A percentile compares a stretch with the other conserved stretches of the same genome.
phyloP scores from a whole-genome alignment of 495 filamentous ascomycete species.

The Friedmanniomyces simplex region DNA sequence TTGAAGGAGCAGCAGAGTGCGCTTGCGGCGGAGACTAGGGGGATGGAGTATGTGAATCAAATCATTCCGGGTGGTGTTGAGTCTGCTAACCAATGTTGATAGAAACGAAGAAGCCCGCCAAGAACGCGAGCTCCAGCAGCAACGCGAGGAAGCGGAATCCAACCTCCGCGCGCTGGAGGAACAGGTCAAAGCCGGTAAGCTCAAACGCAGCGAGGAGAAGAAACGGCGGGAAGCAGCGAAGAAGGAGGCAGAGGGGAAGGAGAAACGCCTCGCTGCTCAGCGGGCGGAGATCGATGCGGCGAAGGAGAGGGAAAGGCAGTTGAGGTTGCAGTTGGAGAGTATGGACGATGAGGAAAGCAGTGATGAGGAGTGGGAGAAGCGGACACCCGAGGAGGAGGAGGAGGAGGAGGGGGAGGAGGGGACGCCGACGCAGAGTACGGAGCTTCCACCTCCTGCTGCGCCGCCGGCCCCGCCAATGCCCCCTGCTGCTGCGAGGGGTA shows the following conservation, averaged over 20 bases:
- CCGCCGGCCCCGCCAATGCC: conserved; percentile 28
- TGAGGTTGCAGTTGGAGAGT: conserved; percentile 76
- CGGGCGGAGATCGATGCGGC: conserved; percentile 88
- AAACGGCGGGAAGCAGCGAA: conserved; percentile 77
- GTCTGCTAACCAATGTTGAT: conserved; percentile 22
- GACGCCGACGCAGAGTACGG: conserved; percentile 51
- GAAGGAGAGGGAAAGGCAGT: conserved; percentile 73
- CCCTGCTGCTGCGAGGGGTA: conserved; percentile 23
- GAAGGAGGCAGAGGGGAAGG: conserved; percentile 79
- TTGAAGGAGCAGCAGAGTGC: conserved; percentile 64
- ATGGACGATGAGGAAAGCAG: conserved; percentile 76
- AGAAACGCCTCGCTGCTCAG: conserved; percentile 71
- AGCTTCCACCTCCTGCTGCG: conserved; percentile 4
- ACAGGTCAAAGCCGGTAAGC: conserved; percentile 83
- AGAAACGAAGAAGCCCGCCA: conserved; percentile 68
- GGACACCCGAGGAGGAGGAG: conserved; percentile 56
- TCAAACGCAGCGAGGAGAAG: conserved; percentile 97
- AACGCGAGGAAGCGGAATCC: conserved; percentile 71
- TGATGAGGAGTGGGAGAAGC: conserved; percentile 32
- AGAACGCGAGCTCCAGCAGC: conserved; percentile 66
- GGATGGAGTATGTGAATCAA: conserved; percentile 62
- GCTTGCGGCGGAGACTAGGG: conserved; percentile 61
- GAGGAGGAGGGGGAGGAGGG: conserved; percentile 74
- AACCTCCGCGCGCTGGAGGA: conserved; percentile 83
- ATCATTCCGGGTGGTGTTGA: too few relatives aligned